phyloP scores from a whole-genome alignment of 1,284 basidiomycete genomes.

The Pseudomicrostroma phylloplanum region DNA sequence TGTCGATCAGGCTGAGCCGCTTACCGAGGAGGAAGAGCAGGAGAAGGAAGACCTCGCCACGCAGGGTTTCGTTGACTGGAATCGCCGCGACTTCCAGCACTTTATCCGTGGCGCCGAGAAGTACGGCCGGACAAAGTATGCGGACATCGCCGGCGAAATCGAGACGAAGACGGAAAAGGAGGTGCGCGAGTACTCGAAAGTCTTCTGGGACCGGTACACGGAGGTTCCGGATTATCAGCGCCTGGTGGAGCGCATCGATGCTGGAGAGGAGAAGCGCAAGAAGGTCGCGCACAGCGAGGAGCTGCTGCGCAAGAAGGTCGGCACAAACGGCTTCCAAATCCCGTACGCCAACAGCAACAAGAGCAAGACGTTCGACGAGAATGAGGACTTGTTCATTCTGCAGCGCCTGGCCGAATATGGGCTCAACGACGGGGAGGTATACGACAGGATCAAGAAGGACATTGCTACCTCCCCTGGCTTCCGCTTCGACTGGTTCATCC shows the following conservation, averaged over 20 bases:
- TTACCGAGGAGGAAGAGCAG: conserved; percentile 65
- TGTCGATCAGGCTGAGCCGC: conserved; percentile 58
- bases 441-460: conserved; percentile 92
- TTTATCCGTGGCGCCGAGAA: conserved; percentile 78
- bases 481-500: conserved; percentile 95
- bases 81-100: conserved; percentile 83
- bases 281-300: conserved; percentile 39
- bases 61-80: conserved; percentile 52
- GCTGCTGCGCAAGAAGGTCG: conserved; percentile 32
- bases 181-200: conserved; percentile 71
- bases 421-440: conserved; percentile 82
- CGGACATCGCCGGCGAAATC: conserved; percentile 75
- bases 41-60: conserved; percentile 60
- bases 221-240: conserved; percentile 58
- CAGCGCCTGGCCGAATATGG: conserved; percentile 88
- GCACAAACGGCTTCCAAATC: conserved; percentile 3
- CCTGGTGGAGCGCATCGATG: conserved; percentile 42
- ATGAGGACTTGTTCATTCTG: conserved; percentile 92
- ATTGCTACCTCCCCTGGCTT: conserved; percentile 94
- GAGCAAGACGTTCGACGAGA: conserved; percentile 86
- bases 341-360: conserved; percentile 46
- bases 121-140: conserved; percentile 74
- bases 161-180: conserved; percentile 67
- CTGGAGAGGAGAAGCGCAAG: conserved; percentile 41
- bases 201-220: conserved; percentile 85